Evolutionary conservation across 352 stramenopile species (phyloP), one percentile per base, ranked within the genome.

Genomic region (Globisporangium rhizosaccharum): DNA sequence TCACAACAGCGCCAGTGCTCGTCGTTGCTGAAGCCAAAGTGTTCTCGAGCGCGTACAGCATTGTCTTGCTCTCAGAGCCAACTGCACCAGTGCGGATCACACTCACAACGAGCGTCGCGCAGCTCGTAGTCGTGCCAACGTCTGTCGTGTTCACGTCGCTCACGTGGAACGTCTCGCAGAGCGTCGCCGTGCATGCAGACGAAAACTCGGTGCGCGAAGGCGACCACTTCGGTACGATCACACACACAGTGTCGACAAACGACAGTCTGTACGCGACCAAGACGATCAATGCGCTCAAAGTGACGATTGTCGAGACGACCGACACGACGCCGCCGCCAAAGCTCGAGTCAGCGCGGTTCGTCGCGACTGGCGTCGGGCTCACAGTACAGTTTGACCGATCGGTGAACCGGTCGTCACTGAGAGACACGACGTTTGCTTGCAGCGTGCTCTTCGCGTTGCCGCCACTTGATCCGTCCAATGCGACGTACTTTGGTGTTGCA

Each of bases 251-350:
- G 9, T 47, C 67, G 1, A 74, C 57, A 9, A 46, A 23, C 3
- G 74, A 85, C 53, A 47, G 41, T 3, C 28, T 76, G 2, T 88
- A 85, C 30, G 57, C 46, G 2, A 28, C 26, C 3, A 65, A 76
- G 33, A 59, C 65, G 18, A 64, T 81, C 10, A 33, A 39, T 0
- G 42, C 59, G 11, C 37, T 83, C 12, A 69, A 50, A 36, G 79
- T 88, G 15, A 81, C 67, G 45, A 82, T 88, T 20, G 72, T 84
- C 0, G 76, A 88, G 48, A 86, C 76, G 1, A 83, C 77, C 46
- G 79, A 88, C 30, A 73, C 67, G 17, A 85, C 76, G 18, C 76
- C 79, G 2, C 72, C 79, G 48, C 79, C 79, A 2, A 85, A 79
- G 42, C 61, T 88, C 2, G 51, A 77, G 6, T 72, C 73, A 4